phyloP scores from a whole-genome alignment of 1,139 yeast genomes.

The Insectozyma bohioensis region DNA sequence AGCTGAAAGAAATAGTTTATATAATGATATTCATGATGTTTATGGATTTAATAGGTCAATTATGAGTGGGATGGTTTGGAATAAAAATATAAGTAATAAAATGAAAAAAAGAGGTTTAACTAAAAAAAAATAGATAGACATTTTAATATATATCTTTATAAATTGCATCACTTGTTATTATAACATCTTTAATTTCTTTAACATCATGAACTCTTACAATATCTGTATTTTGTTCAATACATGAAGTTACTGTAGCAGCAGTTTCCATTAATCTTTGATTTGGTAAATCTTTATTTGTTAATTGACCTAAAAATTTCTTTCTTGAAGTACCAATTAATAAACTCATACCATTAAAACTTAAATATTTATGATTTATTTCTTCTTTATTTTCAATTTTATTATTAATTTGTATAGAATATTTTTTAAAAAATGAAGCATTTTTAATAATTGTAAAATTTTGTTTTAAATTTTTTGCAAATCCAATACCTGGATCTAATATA shows the following conservation, averaged over 20 bases:
- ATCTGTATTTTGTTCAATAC: conserved; percentile 73
- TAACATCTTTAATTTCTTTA: conserved; percentile 60
- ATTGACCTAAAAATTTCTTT: conserved; percentile 77
- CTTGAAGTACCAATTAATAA: conserved; percentile 84
- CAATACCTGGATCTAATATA: conserved; percentile 91
- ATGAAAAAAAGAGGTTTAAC: conserved; percentile 42
- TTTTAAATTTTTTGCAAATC: conserved; percentile 74
- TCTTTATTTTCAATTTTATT: no score
- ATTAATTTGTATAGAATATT: conserved; percentile 39
- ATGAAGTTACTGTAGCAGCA: conserved; percentile 70
- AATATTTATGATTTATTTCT: conserved; percentile 30
- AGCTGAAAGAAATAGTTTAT: conserved; percentile 27
- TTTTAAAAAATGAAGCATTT: conserved; percentile 55
- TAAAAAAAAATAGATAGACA: conserved; percentile 3
- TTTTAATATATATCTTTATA: conserved; percentile 38
- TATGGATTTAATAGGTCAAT: conserved; percentile 53
- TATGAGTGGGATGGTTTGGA: conserved; percentile 59
- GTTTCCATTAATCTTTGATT: conserved; percentile 72
- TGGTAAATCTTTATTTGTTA: conserved; percentile 51
- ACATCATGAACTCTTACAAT: conserved; percentile 91
- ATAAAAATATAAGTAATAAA: conserved; percentile 50
- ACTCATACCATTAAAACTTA: conserved; percentile 55
- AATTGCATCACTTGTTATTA: conserved; percentile 74
- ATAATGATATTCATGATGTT: conserved; percentile 39
- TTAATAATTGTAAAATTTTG: conserved; percentile 72